These are phyloP conservation scores for Heritiera littoralis DNA, from an alignment of 345 rosid species.

Conservation along the genomic window DNA sequence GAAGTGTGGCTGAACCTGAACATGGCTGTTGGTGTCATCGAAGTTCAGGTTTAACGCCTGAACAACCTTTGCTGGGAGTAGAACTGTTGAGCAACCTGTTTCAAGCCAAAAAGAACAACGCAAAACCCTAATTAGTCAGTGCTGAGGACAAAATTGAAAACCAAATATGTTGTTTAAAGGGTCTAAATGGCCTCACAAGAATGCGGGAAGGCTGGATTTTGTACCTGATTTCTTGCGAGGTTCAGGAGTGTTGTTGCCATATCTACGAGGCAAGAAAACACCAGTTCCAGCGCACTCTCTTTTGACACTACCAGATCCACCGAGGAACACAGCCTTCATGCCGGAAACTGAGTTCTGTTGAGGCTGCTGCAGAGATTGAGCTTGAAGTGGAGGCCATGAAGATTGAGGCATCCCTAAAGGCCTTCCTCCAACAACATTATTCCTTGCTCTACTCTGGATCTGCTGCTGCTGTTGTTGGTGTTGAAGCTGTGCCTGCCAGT, in stretches of 20 bases:
- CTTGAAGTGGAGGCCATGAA: slow-evolving; percentile 45
- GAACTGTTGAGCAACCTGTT: slow-evolving; percentile 44
- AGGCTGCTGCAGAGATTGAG: slow-evolving; percentile 17
- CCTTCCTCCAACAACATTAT: background rate
- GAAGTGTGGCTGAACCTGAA: slow-evolving; percentile 28
- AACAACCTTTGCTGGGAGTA: slow-evolving; percentile 50
- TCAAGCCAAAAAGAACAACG: background rate
- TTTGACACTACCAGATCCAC: slow-evolving; percentile 41
- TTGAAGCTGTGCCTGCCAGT: slow-evolving; percentile 20
- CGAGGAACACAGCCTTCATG: slow-evolving; percentile 33
- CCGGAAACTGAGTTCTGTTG: slow-evolving; percentile 9
- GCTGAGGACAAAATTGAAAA: background rate
- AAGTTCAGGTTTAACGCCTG: slow-evolving; percentile 50
- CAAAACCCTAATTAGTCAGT: background rate
- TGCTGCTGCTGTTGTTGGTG: slow-evolving; percentile 28
- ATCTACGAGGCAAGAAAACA: slow-evolving; percentile 76
- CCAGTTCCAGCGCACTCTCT: slow-evolving; percentile 69
- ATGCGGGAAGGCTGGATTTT: background rate
- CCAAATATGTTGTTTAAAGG: background rate
- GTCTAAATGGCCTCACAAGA: background rate
- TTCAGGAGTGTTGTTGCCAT: slow-evolving; percentile 36
- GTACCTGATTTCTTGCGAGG: slow-evolving; percentile 64
- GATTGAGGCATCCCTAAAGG: slow-evolving; percentile 32
- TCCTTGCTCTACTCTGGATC: slow-evolving; percentile 32
- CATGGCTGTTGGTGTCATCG: slow-evolving; percentile 27